Evolutionary conservation across 1,139 yeast species (phyloP), one percentile per base, ranked within the genome.

Genomic region (Geotrichum australiense): DNA sequence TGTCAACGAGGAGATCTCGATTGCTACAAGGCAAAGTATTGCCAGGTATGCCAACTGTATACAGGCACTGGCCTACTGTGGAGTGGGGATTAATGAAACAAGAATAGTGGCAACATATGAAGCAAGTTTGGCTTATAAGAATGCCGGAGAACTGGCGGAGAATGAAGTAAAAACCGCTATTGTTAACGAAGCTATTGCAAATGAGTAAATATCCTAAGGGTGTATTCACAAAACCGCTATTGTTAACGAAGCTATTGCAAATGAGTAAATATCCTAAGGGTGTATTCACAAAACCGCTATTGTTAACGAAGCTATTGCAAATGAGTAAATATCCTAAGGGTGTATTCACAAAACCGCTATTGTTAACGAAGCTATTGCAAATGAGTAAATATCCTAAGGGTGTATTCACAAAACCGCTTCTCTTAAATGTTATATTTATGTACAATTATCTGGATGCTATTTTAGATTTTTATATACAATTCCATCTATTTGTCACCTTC

Each of bases 21-120:
- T 68, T 14, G 68, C 74, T 16, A 70, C 78, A 6, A 73, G 93
- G 52, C 76, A 74, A 48, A 81, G 87, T 19, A 89, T 93, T 35
- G 74, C 94, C 7, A 70, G 97, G 46, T 91, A 93, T 60, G 75
- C 80, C 41, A 87, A 87, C 61, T 89, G 93, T 49, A 70, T 91
- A 42, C 75, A 76, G 52, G 94, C 94, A 0, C 68, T 91, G 50
- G 83, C 87, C 20, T 73, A 71, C 53, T 80, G 89, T 50, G 95
- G 85, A 55, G 72, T 91, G 48, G 94, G 95, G 7, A 80, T 91
- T 41, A 85, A 86, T 34, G 96, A 86, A 50, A 76, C 77, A 47
- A 68, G 97, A 53, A 73, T 91, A 15, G 71, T 76, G 15, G 73
- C 79, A 58, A 94, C 93, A 0, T 91, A 89, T 61, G 97, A 91